Base-by-base conservation (phyloP, 1,284 basidiomycete species). In the Golubevia pallescens region DNA sequence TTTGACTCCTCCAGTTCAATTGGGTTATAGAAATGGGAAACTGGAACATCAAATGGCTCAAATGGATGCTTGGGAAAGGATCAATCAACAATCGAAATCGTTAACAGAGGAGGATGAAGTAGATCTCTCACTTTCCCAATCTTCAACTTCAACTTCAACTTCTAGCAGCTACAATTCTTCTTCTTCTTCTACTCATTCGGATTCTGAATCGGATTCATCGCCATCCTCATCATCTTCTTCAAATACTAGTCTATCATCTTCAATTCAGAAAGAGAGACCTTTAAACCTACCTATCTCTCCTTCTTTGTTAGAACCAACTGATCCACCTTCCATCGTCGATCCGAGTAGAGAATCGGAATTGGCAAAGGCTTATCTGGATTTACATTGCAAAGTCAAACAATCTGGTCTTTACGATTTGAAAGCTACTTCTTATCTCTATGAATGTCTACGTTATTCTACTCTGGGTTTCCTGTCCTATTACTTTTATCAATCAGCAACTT, bases 31-130 rank as follows among this genome's bases (percentile, higher is more conserved):
- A 53, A 66, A 75, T 42, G 78, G 80, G 48, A 68, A 63, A 61
- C 72, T 84, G 42, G 80, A 82, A 20, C 78, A 82, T 58, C 81
- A 80, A 2, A 71, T 82, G 55, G 81, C 81, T 19, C 81, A 84
- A 67, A 59, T 78, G 5, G 69, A 63, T 1, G 71, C 70, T 65
- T 81, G 79, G 79, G 19, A 61, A 21, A 56, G 28, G n/a, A n/a
- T n/a, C n/a, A 38, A 38, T 38, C 34, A 38, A 10, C 3, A 10
- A 38, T 5, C 5, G 34, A 38, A 38, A 10, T 4, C 3, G 34
- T 38, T 38, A 10, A 10, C 3, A 5, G 34, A 38, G 10, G 34
- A 38, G 34, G 10, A 10, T 5, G 3, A 4, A 10, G 34, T 38
- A 38, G 34, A 38, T 38, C 5, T 5, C 10, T 38, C 10, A 38